These are phyloP conservation scores for Septoria linicola DNA, from an alignment of 2,329 filamentous ascomycete species.

Conservation along the genomic window DNA sequence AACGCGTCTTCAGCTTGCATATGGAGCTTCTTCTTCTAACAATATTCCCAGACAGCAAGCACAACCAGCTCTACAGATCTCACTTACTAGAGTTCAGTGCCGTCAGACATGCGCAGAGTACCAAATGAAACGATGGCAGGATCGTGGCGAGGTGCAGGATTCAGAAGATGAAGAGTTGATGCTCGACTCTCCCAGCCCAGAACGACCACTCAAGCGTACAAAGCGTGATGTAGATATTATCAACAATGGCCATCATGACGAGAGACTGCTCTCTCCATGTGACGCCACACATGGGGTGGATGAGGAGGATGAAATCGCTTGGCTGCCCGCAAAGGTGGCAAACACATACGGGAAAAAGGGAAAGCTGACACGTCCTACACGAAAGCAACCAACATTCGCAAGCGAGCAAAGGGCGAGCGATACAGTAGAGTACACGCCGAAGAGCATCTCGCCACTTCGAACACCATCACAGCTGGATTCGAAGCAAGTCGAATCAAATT, in stretches of 20 bases:
- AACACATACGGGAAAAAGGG: slow-evolving; percentile 27
- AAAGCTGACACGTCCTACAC: slow-evolving; percentile 10
- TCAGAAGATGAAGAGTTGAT: slow-evolving; percentile 51
- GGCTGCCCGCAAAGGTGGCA: slow-evolving; percentile 27
- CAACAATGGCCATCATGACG: background rate
- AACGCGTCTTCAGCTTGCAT: too few relatives aligned
- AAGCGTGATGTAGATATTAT: slow-evolving; percentile 13
- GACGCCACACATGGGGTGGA: slow-evolving; percentile 4
- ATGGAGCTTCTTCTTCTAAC: too few relatives aligned
- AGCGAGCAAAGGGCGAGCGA: background rate
- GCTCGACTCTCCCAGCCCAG: slow-evolving; percentile 28
- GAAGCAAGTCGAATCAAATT: background rate
- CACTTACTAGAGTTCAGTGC: background rate
- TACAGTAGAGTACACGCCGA: too few relatives aligned
- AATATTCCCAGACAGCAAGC: too few relatives aligned
- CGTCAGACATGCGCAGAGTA: slow-evolving; percentile 21
- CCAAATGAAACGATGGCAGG: slow-evolving; percentile 52
- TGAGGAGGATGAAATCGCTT: slow-evolving; percentile 21
- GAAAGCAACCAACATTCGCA: background rate
- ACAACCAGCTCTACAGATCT: too few relatives aligned
- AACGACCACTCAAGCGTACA: slow-evolving; percentile 27
- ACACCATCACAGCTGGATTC: background rate
- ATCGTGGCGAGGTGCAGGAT: slow-evolving; percentile 51
- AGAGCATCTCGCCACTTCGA: background rate
- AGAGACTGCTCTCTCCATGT: background rate